Percentiles rank a stretch among this genome's conserved stretches.
phyloP scores from a whole-genome alignment of 1,284 basidiomycete genomes.

The Ustilago esculenta region DNA sequence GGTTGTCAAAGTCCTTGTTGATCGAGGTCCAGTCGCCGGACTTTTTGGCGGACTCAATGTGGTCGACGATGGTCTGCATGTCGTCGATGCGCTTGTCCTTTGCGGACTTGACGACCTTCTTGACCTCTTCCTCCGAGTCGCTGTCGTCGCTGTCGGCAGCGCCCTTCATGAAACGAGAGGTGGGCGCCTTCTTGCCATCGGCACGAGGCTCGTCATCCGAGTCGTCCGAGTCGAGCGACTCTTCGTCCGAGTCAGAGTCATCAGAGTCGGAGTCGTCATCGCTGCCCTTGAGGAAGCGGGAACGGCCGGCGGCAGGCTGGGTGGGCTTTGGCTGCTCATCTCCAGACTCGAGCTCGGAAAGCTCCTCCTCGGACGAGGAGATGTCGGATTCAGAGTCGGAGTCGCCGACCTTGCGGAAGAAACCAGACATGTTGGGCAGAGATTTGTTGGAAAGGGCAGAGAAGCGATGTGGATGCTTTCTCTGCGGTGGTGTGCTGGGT shows the following conservation, averaged over 20 bases:
- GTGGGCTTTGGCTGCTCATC: slow-evolving; percentile 57
- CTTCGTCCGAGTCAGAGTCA: slow-evolving; percentile 50
- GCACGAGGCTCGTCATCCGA: slow-evolving; percentile 46
- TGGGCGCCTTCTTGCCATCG: slow-evolving; percentile 51
- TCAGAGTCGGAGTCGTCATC: slow-evolving; percentile 55
- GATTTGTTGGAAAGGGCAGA: slow-evolving; percentile 12
- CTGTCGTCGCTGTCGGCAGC: slow-evolving; percentile 69
- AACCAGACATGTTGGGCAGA: slow-evolving; percentile 58
- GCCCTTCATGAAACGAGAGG: slow-evolving; percentile 66
- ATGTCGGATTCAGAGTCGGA: slow-evolving; percentile 66
- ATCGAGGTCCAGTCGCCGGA: slow-evolving; percentile 93
- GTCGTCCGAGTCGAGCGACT: slow-evolving; percentile 52
- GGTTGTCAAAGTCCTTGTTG: slow-evolving; percentile 89
- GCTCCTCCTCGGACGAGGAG: slow-evolving; percentile 64
- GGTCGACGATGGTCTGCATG: slow-evolving; percentile 85
- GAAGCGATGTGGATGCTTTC: slow-evolving; percentile 22
- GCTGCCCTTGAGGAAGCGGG: slow-evolving; percentile 52
- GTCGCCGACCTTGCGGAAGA: slow-evolving; percentile 64
- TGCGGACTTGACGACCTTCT: slow-evolving; percentile 81
- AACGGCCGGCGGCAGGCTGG: slow-evolving; percentile 46
- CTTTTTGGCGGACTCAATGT: slow-evolving; percentile 92
- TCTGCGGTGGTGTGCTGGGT: slow-evolving; percentile 10
- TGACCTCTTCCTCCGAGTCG: slow-evolving; percentile 77
- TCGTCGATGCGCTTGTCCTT: slow-evolving; percentile 86
- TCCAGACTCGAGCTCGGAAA: slow-evolving; percentile 62